Base-by-base conservation (phyloP, 345 rosid genomes). In the Salix koriyanagi region DNA sequence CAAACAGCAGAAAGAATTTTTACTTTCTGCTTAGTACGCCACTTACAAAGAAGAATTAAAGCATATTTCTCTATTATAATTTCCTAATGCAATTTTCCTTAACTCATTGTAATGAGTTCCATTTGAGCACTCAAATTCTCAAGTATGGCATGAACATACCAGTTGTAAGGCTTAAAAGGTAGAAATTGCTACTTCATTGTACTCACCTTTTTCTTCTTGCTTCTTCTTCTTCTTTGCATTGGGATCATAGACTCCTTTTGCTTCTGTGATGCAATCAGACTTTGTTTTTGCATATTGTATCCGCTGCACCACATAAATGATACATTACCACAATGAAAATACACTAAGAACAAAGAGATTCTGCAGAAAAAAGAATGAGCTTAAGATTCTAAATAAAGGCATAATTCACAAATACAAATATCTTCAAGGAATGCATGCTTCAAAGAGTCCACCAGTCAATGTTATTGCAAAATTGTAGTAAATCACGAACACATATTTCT, bases 281-380 rank as follows among this genome's bases (percentile, higher is more conserved):
- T 90, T 96, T 69, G 89, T 79, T 84, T 91, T 96, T 74, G 97
- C 97, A 67, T 89, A 96, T 78, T 96, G 98, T 75, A 96, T 89
- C 60, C 93, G 85, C 99, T 94, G 90, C 81, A 81, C 5, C 46
- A 58, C 58, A 11, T 42, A 7, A 72, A 39, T 64, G 25, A 41
- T 44, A 30, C 34, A 69, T 61, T 10, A 1, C 37, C 4, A 64
- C 3, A 50, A 12, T 3, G 42, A 26, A 5, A 71, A 62, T 44
- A 34, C 13, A 50, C 10, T 18, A 13, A 28, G 23, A 4, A 28
- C 15, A 34, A 37, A 44, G 37, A 30, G 30, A 3, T 44, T 60
- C 7, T 16, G 7, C 16, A 32, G 19, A 21, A 42, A 60, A 11
- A 42, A 5, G 30, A 41, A 61, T 16, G 19, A 25, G 13, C 23